These are phyloP conservation scores for Simplicillium sp. DNA, from an alignment of 2,329 filamentous ascomycete species.

Conservation along the genomic window DNA sequence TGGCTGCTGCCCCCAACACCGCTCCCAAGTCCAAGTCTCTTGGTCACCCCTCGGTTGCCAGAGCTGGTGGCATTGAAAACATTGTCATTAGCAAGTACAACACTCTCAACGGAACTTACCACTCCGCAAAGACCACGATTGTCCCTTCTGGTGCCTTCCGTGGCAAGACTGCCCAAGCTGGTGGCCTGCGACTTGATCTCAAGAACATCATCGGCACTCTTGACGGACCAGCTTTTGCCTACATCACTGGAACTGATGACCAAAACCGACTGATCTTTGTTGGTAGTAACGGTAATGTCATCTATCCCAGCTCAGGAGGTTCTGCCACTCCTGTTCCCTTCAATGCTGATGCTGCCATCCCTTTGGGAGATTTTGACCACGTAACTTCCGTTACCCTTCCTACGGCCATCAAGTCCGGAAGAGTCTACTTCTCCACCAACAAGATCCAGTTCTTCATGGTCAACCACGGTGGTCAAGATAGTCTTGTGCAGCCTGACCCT, in stretches of 20 bases:
- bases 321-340: slow-evolving; percentile 24
- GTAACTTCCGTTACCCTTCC: slow-evolving; percentile 28
- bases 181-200: slow-evolving; percentile 18
- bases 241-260: slow-evolving; percentile 33
- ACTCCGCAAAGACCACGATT: slow-evolving; percentile 5
- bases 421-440: slow-evolving; percentile 34
- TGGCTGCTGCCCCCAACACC: no score
- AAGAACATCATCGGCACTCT: slow-evolving; percentile 31
- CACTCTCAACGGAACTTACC: slow-evolving; percentile 25
- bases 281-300: slow-evolving; percentile 24
- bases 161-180: slow-evolving; percentile 1
- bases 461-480: slow-evolving; percentile 15
- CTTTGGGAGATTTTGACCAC: slow-evolving; percentile 24
- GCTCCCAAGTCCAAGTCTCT: no score
- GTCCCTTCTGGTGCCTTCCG: slow-evolving; percentile 1
- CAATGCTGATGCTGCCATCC: slow-evolving; percentile 28
- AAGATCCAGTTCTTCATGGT: slow-evolving; percentile 32
- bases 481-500: slow-evolving; percentile 37
- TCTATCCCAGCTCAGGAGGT: slow-evolving; percentile 28
- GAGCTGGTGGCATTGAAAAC: slow-evolving; percentile 18
- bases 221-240: slow-evolving; percentile 26
- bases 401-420: slow-evolving; percentile 27
- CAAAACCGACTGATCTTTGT: slow-evolving; percentile 31
- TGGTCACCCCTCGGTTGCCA: slow-evolving; percentile 19
- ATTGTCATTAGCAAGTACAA: slow-evolving; percentile 26